phyloP scores from a whole-genome alignment of 805 yeast species.

The Kuraishia ogatae region DNA sequence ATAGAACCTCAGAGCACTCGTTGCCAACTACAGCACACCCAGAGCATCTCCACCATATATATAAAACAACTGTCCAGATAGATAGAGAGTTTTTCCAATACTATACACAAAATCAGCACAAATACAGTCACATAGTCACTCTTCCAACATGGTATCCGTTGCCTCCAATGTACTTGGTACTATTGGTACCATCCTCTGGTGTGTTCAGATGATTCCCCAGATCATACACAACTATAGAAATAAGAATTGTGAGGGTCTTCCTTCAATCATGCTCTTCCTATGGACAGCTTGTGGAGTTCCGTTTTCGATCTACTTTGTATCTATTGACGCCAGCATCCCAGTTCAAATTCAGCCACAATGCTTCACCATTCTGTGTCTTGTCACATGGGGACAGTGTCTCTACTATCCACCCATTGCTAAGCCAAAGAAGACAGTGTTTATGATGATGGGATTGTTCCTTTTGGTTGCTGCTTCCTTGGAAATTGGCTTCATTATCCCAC shows the following conservation, averaged over 20 bases:
- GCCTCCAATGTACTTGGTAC: conserved; percentile 79
- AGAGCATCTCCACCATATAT: background rate
- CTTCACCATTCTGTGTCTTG: conserved; percentile 40
- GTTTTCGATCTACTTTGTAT: conserved; percentile 41
- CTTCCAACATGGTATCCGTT: conserved; percentile 17
- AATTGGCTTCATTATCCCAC: conserved; percentile 40
- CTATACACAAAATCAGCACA: background rate
- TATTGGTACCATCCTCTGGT: conserved; percentile 88
- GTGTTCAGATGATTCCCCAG: conserved; percentile 76
- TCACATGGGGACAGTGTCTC: conserved; percentile 39
- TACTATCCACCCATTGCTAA: conserved; percentile 42
- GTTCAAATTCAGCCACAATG: conserved; percentile 45
- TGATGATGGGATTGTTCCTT: conserved; percentile 25
- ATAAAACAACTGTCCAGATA: background rate
- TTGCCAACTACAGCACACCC: background rate
- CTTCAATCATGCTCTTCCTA: conserved; percentile 78
- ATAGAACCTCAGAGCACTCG: no score
- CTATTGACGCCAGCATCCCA: conserved; percentile 40
- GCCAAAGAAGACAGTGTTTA: conserved; percentile 19
- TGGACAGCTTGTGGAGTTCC: conserved; percentile 66
- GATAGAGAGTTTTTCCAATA: background rate
- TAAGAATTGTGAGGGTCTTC: conserved; percentile 81
- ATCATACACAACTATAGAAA: conserved; percentile 62
- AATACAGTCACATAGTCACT: background rate
- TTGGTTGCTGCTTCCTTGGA: conserved; percentile 31